Evolutionary conservation across 441 rosid species (phyloP).

Genomic region (Populus hybrid): DNA sequence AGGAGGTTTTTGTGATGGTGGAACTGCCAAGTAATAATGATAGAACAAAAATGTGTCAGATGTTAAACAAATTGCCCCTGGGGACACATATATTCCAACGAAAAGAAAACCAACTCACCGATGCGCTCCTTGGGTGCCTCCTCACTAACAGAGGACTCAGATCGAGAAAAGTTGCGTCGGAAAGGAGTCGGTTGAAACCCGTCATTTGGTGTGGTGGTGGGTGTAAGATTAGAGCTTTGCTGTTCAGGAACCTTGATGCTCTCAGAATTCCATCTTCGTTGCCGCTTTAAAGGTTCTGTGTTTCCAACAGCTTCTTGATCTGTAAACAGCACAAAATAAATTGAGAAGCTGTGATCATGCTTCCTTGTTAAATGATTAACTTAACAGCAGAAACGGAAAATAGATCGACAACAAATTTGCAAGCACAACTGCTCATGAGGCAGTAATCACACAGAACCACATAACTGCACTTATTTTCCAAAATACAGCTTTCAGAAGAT

Average conservation of each 20-base stretch:
- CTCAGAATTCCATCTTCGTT: constrained; percentile 83
- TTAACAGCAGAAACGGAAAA: not conserved
- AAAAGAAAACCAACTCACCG: constrained; percentile 49
- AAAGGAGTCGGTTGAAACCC: constrained; percentile 34
- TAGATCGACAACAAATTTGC: not conserved
- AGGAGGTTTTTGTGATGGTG: constrained; percentile 74
- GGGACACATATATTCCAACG: not conserved
- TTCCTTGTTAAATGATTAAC: not conserved
- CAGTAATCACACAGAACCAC: not conserved
- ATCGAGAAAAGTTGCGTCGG: constrained; percentile 58
- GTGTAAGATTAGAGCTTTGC: constrained; percentile 38
- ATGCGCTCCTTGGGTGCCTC: constrained; percentile 77
- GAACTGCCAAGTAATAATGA: constrained; percentile 52
- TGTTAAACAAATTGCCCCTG: not conserved
- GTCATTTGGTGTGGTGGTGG: constrained; percentile 57
- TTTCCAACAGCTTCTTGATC: constrained; percentile 67
- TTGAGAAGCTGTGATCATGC: not conserved
- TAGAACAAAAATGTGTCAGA: constrained; percentile 7
- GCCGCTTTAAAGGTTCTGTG: constrained; percentile 74
- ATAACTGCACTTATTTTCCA: not conserved
- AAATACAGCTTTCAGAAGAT: not conserved
- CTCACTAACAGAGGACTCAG: constrained; percentile 60
- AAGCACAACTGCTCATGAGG: not conserved
- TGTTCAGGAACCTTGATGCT: constrained; percentile 55
- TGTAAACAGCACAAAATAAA: constrained; percentile 21